Evolutionary conservation across 768 basidiomycete genomes (phyloP).

Genomic region (Tricholomella constricta): DNA sequence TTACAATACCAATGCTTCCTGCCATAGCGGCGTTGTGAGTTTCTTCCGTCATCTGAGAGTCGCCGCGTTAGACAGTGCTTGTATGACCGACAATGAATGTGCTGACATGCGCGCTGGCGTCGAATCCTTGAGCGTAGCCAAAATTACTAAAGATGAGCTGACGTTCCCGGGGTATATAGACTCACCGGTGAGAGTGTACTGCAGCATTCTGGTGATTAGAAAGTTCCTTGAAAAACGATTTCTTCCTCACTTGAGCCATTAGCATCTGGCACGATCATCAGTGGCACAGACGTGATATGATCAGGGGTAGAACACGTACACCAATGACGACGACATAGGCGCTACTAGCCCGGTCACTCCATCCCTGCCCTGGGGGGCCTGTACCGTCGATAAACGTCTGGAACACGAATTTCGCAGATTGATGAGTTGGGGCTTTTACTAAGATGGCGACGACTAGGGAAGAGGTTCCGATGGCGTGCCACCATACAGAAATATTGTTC

Average conservation of each 20-base stretch:
- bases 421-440: constrained; percentile 70
- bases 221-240: neutral
- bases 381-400: constrained; percentile 70
- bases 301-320: constrained; percentile 23
- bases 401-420: constrained; percentile 72
- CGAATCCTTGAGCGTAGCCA: constrained; percentile 73
- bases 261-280: constrained; percentile 43
- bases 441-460: constrained; percentile 68
- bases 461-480: constrained; percentile 74
- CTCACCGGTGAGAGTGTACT: constrained; percentile 71
- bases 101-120: constrained; percentile 70
- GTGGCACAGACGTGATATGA: neutral
- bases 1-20: constrained; percentile 67
- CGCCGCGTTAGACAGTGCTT: neutral
- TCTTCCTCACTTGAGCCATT: constrained; percentile 56
- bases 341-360: constrained; percentile 66
- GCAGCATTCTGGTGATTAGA: neutral
- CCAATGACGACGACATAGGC: constrained; percentile 75
- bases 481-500: constrained; percentile 74
- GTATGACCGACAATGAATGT: neutral
- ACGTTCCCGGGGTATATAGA: no score
- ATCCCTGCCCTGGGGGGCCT: constrained; percentile 51
- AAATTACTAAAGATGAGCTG: no score
- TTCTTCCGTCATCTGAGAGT: constrained; percentile 71
- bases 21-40: constrained; percentile 70